Conservation (phyloP, 1,139 yeast species). For the Geotrichum macrosporum region DNA sequence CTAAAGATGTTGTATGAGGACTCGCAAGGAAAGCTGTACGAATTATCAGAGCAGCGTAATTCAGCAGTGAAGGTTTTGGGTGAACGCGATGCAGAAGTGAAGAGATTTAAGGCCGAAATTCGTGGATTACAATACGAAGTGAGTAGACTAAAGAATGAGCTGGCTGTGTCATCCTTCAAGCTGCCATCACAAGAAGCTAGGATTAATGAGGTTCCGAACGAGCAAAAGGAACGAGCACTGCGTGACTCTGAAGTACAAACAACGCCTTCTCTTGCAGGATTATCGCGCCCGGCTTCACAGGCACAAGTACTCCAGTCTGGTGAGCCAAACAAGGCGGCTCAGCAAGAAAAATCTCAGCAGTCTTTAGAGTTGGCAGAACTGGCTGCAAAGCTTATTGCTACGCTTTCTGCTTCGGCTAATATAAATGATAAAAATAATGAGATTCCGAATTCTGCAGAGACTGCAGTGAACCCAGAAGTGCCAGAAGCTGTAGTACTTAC, state of each 20-base stretch:
- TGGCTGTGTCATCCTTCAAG: not conserved
- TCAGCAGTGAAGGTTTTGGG: slow-evolving; percentile 17
- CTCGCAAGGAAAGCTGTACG: slow-evolving; percentile 15
- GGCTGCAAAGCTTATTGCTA: slow-evolving; percentile 6
- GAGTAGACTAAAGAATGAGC: slow-evolving; percentile 6
- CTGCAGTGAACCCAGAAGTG: not conserved
- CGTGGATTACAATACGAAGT: slow-evolving; percentile 2
- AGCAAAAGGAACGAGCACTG: not conserved
- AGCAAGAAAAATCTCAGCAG: not conserved
- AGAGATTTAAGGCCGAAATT: not conserved
- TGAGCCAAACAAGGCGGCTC: not conserved
- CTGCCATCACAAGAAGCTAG: not conserved
- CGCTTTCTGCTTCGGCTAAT: slow-evolving; percentile 6
- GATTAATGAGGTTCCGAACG: not conserved
- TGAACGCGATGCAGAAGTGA: slow-evolving; percentile 16
- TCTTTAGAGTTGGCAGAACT: not conserved
- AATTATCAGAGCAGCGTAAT: slow-evolving; percentile 17
- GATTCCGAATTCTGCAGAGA: not conserved
- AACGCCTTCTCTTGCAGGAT: not conserved
- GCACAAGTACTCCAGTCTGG: not conserved
- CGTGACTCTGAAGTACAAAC: not conserved
- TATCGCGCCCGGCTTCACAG: not conserved
- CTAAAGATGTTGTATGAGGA: slow-evolving; percentile 17
- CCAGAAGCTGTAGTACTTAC: not conserved
- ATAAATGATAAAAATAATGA: no score